Base-by-base conservation (phyloP, 495 filamentous ascomycete species). In the Cenococcum geophilum region DNA sequence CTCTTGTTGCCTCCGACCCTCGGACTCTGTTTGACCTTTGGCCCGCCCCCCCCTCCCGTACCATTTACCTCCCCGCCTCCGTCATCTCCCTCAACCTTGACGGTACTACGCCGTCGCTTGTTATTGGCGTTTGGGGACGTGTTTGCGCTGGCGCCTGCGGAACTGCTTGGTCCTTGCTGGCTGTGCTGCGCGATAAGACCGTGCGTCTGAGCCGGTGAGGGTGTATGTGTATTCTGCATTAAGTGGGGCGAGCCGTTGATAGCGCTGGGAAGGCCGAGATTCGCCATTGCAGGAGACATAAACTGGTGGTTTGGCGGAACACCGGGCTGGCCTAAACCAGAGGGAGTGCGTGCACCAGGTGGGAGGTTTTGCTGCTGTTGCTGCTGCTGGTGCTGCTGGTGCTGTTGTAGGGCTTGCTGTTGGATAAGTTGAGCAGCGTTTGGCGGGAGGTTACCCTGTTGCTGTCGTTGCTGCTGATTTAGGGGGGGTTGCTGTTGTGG, bases 111-210 rank as follows among this genome's bases (percentile, higher is more conserved):
- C 58, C 91, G 80, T 60, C 89, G 83, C 75, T 93, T 92, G 70
- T 86, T 87, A 50, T 80, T 85, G 35, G 86, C 83, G 57, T 86
- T 88, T 10, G 91, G 91, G 56, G 90, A 95, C 3, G 91, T 92
- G 70, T 89, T 95, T 6, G 88, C 86, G 65, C 88, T 92, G 2
- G 84, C 83, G 0, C 81, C 54, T 20, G 52, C 87, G n/a, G 80
- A 86, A 60, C 77, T 79, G 59, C 78, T 81, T 48, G 80, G 78
- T 32, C 86, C 85, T 66, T 88, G 86, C 71, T 89, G 85, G 65
- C 84, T 89, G 59, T 85, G 87, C 63, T 88, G 86, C 20, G 82
- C 74, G 35, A 83, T 79, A 84, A 95, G 92, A 27, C 80, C 80
- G 58, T 80, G 77, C 21, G 76, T 78, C n/a, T 78, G 77, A 3